Evolutionary conservation across 2,329 filamentous ascomycete species (phyloP).

Genomic region (Beauveria rudraprayagi): DNA sequence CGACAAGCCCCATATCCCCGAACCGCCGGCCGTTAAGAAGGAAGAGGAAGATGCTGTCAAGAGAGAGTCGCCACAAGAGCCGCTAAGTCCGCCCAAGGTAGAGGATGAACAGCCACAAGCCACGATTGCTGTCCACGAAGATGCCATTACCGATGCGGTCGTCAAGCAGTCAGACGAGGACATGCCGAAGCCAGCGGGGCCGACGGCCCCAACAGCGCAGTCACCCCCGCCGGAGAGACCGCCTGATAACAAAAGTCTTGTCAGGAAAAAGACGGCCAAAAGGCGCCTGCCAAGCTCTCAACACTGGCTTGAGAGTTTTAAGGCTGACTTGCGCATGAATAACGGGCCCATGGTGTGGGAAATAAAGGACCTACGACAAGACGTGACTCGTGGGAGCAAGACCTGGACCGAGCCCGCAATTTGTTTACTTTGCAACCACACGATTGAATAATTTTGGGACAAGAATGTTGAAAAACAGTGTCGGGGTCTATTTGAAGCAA

Average conservation of each 20-base stretch:
- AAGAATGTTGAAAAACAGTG: slow-evolving; percentile 2
- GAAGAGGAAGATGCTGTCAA: slow-evolving; percentile 11
- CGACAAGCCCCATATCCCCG: slow-evolving; percentile 37
- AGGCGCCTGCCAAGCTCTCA: slow-evolving; percentile 26
- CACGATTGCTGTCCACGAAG: slow-evolving; percentile 45
- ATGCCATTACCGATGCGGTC: slow-evolving; percentile 31
- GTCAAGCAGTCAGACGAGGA: slow-evolving; percentile 27
- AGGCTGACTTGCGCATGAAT: slow-evolving; percentile 39
- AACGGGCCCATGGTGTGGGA: slow-evolving; percentile 41
- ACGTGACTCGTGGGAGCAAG: slow-evolving; percentile 40
- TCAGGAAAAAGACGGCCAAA: slow-evolving; percentile 32
- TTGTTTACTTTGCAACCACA: slow-evolving; percentile 43
- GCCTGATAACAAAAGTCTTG: slow-evolving; percentile 8
- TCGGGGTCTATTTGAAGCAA: background rate
- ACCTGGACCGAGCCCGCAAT: slow-evolving; percentile 42
- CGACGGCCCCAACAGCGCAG: slow-evolving; percentile 16
- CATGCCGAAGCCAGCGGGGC: slow-evolving; percentile 23
- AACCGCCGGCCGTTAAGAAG: slow-evolving; percentile 29
- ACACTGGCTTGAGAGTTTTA: slow-evolving; percentile 45
- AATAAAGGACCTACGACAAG: slow-evolving; percentile 42
- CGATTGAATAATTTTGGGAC: slow-evolving; percentile 29
- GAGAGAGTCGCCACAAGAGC: slow-evolving; percentile 18
- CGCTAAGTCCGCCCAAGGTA: slow-evolving; percentile 44
- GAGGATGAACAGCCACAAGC: slow-evolving; percentile 42
- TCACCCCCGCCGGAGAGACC: background rate